Evolutionary conservation across 306 rosid genomes (phyloP), one percentile per base, ranked within the genome.

Genomic region (Aeschynomene evenia): DNA sequence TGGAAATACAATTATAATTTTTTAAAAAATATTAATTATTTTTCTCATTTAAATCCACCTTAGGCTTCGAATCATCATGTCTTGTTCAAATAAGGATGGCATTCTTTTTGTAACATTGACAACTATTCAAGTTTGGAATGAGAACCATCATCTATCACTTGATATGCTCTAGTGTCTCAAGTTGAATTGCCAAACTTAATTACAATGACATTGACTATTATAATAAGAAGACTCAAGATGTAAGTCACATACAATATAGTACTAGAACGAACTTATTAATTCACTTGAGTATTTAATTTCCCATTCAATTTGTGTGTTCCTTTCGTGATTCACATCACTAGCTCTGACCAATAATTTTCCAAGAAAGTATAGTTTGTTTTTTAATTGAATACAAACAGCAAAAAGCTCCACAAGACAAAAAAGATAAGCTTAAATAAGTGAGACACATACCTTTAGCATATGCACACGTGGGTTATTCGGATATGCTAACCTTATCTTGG

Each of bases 351-450:
- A 72, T 66, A 40, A 72, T 66, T 72, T 29, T 15, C 24, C 18
- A 51, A 15, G 52, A 49, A 78, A 56, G 37, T 48, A 56, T 45
- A 51, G 6, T 40, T 40, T 40, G 18, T 12, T 52, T 23, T 52
- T 1, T 18, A 19, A 34, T 13, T 19, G 48, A 19, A n/a, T 16
- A 45, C 24, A 68, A 0, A 9, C 0, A 29, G 36, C 11, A 58
- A 60, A 60, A 34, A 22, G 56, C 6, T 37, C 9, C 15, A 10
- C 51, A 68, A 28, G 63, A 36, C 16, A 55, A 16, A 58, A 43
- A 78, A n/a, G 83, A 79, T 73, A 79, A 73, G 59, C 7, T 73
- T 66, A 31, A 67, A 72, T 39, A 39, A 14, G 53, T 3, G 33
- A 57, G 70, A 67, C 43, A 66, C 50, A 50, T 5, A 18, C 7